These are phyloP conservation scores for Globomyces sp. DNA, from an alignment of 371 early-diverging fungal genomes.

Conservation along the genomic window DNA sequence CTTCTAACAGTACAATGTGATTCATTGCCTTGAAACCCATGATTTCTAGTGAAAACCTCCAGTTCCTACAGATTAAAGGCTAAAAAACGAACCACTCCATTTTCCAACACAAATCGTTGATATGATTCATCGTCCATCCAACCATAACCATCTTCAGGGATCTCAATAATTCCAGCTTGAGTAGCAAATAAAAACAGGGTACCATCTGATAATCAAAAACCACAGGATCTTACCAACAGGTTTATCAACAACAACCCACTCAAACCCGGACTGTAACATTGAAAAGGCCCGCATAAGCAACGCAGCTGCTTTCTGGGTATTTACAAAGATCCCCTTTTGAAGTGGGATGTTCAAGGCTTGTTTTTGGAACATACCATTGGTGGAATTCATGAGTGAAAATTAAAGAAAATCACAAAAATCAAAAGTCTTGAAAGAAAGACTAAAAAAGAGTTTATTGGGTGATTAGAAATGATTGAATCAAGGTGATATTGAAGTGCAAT, in stretches of 20 bases:
- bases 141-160: conserved; percentile 34
- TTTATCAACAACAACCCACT: conserved; percentile 29
- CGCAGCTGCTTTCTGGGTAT: conserved; percentile 16
- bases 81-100: conserved; percentile 2
- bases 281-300: conserved; percentile 14
- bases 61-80: conserved; percentile 20
- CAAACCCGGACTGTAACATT: conserved; percentile 21
- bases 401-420: no score
- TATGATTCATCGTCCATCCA: conserved; percentile 34
- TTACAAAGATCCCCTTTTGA: conserved; percentile 15
- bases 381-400: no score
- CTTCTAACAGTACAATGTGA: conserved; percentile 18
- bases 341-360: conserved; percentile 21
- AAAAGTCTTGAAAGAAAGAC: no score
- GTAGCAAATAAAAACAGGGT: conserved; percentile 27
- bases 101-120: conserved; percentile 12
- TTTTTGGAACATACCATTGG: conserved; percentile 22
- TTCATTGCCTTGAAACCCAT: conserved; percentile 26
- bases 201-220: conserved; percentile 24
- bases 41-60: conserved; percentile 27
- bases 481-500: no score
- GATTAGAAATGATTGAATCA: no score
- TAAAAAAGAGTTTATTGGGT: no score
- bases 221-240: conserved; percentile 23
- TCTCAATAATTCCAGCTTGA: conserved; percentile 11